Percentiles rank a stretch among this genome's conserved stretches.
phyloP scores from a whole-genome alignment of 208 protist species.

The Acanthamoeba rhysodes region DNA sequence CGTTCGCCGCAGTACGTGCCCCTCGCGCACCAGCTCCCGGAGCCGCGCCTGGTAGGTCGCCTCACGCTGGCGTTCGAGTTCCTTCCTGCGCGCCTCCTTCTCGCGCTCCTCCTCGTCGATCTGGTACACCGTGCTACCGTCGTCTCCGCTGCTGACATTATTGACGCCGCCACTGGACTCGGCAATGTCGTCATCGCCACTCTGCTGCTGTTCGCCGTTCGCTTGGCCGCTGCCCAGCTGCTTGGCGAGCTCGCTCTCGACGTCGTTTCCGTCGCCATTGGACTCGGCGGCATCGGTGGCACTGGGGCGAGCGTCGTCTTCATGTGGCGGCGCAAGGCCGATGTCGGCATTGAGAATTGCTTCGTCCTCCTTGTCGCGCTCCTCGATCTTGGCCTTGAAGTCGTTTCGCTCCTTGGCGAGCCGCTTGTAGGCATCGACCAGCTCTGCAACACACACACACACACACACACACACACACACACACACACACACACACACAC shows the following conservation, averaged over 20 bases:
- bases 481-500: too few relatives aligned
- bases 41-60: background rate
- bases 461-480: too few relatives aligned
- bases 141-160: background rate
- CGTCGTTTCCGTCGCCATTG: background rate
- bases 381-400: constrained; percentile 15
- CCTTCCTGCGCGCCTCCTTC: background rate
- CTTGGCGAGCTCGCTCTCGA: background rate
- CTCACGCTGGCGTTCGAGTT: background rate
- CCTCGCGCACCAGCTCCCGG: constrained; percentile 1
- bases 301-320: background rate
- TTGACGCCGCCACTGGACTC: too few relatives aligned
- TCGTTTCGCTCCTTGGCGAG: constrained; percentile 35
- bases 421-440: constrained; percentile 66
- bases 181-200: background rate
- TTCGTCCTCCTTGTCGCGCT: constrained; percentile 20
- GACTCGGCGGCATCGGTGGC: too few relatives aligned
- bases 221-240: background rate
- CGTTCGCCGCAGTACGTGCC: background rate
- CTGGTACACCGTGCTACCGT: background rate
- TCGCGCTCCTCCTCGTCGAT: background rate
- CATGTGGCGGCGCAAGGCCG: background rate
- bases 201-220: background rate
- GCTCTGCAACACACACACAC: constrained; percentile 33
- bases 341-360: background rate